Evolutionary conservation across 2,329 filamentous ascomycete genomes (phyloP).

Genomic region (Neurospora crassa): DNA sequence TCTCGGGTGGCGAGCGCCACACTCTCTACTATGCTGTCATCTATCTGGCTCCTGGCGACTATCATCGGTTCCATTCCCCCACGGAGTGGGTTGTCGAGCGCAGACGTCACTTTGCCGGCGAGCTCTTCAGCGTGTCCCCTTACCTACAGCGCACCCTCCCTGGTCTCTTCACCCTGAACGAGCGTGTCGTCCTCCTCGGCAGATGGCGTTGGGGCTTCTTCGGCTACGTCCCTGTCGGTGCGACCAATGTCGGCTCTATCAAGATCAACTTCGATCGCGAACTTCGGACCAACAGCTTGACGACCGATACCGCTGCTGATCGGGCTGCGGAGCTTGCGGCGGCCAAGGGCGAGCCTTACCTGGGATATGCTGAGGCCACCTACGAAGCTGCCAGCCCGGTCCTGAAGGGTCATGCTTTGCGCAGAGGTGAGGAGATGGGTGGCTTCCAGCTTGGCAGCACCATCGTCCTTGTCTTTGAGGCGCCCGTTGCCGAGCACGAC

Average conservation of each 20-base stretch:
- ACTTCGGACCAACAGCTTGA: constrained; percentile 82
- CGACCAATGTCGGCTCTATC: constrained; percentile 95
- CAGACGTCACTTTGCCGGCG: constrained; percentile 93
- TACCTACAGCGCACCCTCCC: constrained; percentile 90
- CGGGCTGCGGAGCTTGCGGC: constrained; percentile 72
- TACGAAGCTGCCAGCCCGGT: constrained; percentile 71
- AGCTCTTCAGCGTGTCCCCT: constrained; percentile 88
- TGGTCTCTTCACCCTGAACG: constrained; percentile 92
- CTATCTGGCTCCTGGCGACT: constrained; percentile 94
- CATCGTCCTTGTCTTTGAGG: constrained; percentile 93
- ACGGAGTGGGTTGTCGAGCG: constrained; percentile 91
- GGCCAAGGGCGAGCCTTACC: constrained; percentile 67
- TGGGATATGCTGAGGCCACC: constrained; percentile 87
- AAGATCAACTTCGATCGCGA: constrained; percentile 95
- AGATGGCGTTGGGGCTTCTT: constrained; percentile 98
- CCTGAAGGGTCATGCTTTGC: constrained; percentile 72
- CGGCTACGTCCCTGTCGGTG: constrained; percentile 87
- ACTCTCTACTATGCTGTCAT: constrained; percentile 89
- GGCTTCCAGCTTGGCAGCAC: constrained; percentile 95
- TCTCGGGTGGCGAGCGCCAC: constrained; percentile 52
- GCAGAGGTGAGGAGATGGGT: constrained; percentile 92
- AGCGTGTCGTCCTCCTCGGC: constrained; percentile 86
- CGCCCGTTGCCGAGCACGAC: constrained; percentile 57
- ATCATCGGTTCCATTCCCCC: constrained; percentile 96
- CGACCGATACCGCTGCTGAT: constrained; percentile 87